Evolutionary conservation across 2,329 filamentous ascomycete genomes (phyloP), one percentile per base, ranked within the genome.

Genomic region (Hymenoscyphus repandus): DNA sequence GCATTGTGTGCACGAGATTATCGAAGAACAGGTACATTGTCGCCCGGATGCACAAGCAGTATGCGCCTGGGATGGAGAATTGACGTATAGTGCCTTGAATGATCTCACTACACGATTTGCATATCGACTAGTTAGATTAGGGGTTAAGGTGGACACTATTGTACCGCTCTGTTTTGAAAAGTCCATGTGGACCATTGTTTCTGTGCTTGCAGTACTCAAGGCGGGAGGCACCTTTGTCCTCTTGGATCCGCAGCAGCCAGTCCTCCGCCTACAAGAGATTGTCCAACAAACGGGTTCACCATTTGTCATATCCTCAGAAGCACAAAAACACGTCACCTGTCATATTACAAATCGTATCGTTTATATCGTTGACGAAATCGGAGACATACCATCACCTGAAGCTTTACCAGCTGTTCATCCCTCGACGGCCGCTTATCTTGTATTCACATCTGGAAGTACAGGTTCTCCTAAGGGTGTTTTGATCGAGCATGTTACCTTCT

Each of bases 361-460:
- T 4, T 17, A 41, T 22, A 27, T 49, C 10, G 38, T 47, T 1
- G 31, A 46, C 33, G n/a, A 11, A 22, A 6, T 17, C 12, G n/a
- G 12, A 22, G 18, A 1, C 12, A n/a, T 5, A 17, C n/a, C 20
- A 20, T 18, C n/a, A n/a, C n/a, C 12, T 5, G 12, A n/a, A 17
- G 18, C 38, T 11, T 12, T 36, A 2, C 13, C 13, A 2, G 20
- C 38, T 27, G 15, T 43, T 15, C 9, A 18, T 36, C 15, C 9
- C n/a, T 31, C 44, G 6, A 75, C 30, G 12, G 43, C 44, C n/a
- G 47, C 51, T 36, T 53, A 46, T 39, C 27, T 52, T 9, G 49
- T 57, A 17, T 58, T 53, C 34, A 58, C 56, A 15, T 55, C 65
- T n/a, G 53, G 69, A 12, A 70, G 67, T 34, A 85, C 59, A 72